A percentile compares a stretch with the other conserved stretches of the same genome.
Evolutionary conservation across 176 grass and related monocot species (phyloP).

Genomic region (Otatea glauca): DNA sequence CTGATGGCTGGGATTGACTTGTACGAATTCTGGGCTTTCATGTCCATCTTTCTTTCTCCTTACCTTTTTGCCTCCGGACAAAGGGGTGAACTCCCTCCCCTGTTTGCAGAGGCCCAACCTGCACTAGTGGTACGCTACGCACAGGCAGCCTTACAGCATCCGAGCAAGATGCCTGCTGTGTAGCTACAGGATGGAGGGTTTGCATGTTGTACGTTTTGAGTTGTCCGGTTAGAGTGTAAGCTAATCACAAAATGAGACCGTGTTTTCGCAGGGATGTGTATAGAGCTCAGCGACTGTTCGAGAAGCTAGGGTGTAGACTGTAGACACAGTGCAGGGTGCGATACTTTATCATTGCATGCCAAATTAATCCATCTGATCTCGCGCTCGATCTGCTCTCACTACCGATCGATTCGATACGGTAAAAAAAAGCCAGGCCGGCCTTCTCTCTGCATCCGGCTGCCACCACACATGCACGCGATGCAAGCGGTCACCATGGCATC

Average conservation of each 20-base stretch:
- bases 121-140: no score
- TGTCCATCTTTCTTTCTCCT: no score
- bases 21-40: neutral
- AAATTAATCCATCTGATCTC: neutral
- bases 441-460: neutral
- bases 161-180: no score
- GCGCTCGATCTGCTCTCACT: neutral
- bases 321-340: no score
- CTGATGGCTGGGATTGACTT: neutral
- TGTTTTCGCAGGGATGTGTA: no score
- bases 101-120: neutral
- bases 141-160: no score
- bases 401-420: neutral
- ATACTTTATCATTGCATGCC: neutral
- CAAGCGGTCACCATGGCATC: neutral
- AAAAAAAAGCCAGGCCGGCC: neutral
- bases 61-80: no score
- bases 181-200: neutral
- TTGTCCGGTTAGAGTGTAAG: no score
- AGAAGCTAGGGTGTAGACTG: no score
- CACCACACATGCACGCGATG: constrained; percentile 7
- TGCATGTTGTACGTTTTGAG: no score
- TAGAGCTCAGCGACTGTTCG: no score
- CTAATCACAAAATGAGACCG: no score
- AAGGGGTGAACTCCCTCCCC: neutral